Evolutionary conservation across 2,329 filamentous ascomycete genomes (phyloP), one percentile per base, ranked within the genome.

Genomic region (Elsinoe fawcettii): DNA sequence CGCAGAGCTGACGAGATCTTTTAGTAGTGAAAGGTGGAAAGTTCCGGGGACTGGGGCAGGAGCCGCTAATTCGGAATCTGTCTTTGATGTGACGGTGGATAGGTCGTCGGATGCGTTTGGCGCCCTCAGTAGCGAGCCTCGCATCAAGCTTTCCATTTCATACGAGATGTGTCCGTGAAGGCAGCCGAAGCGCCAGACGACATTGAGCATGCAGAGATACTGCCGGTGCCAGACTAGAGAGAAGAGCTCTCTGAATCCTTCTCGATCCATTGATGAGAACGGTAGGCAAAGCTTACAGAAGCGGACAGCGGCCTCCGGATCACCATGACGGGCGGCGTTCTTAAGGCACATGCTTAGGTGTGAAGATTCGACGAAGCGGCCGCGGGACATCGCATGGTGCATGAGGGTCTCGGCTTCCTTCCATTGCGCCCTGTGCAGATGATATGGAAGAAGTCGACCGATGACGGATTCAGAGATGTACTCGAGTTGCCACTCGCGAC

Each of bases 171-270:
- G 55, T 2, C 66, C 66, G 18, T 59, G 51, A 14, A 62, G 60
- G 57, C 66, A 69, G 14, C 67, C 67, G 58, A 70, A 68, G 6
- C 65, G 63, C 68, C 68, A 71, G 16, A 70, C 56, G 1, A 69
- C 64, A 16, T 66, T 61, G n/a, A 66, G 54, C 47, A 64, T 62
- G 44, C 70, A 70, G 60, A 61, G 65, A 51, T 60, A 62, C 7
- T 59, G 56, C 5, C 49, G 20, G 2, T 53, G 41, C 63, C 63
- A 67, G 1, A 66, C 66, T 12, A 69, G 46, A 6, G 32, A 32
- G 37, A 65, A 67, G 2, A 69, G 61, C 3, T 11, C 16, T 5
- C 59, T 60, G 9, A 41, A 23, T 63, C 67, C 20, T 7, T 43
- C 2, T 1, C 36, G 5, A 59, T 62, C 11, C 54, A 8, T 5